Evolutionary conservation across 306 rosid genomes (phyloP), one percentile per base, ranked within the genome.

Genomic region (Pyrus pyrifolia): DNA sequence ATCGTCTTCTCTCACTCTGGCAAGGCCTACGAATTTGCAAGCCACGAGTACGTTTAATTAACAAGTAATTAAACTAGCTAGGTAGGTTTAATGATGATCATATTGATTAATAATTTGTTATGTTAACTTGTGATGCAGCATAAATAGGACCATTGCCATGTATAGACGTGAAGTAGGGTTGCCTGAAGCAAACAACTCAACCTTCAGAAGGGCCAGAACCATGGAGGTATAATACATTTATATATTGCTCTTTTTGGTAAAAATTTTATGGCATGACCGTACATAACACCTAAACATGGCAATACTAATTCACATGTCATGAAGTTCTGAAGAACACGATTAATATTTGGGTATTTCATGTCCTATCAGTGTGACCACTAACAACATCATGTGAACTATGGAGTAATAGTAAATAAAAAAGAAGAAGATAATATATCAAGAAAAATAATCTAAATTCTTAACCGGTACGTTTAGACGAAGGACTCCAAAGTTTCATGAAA

Each of bases 1-100:
- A n/a, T 86, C 68, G 3, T 85, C 46, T 86, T 86, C 73, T 86
- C 93, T 72, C 68, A 90, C 52, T 82, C 93, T 49, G 90, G 84
- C 57, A 83, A 76, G 76, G 60, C 70, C 62, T 77, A 68, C 81
- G 84, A 85, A 44, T 89, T 64, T 60, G 84, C 90, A 18, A 85
- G 85, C 86, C 89, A 86, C 59, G 85, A 89, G 93, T 86, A 3
- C 5, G 18, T 53, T 15, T 40, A 25, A 31, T 45, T 29, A 4
- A 11, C 4, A 49, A 19, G 27, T 3, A 33, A 13, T 33, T 17
- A 21, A 22, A 8, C 62, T 57, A 57, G 62, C 62, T 57, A 55
- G 61, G 23, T 21, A 55, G 27, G 25, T 55, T 55, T 55, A 4
- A 55, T 21, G 27, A 55, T 55, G 25, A 19, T 55, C 25, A 4